Evolutionary conservation across 2,329 filamentous ascomycete species (phyloP).

Genomic region (Sclerotinia sclerotiorum): DNA sequence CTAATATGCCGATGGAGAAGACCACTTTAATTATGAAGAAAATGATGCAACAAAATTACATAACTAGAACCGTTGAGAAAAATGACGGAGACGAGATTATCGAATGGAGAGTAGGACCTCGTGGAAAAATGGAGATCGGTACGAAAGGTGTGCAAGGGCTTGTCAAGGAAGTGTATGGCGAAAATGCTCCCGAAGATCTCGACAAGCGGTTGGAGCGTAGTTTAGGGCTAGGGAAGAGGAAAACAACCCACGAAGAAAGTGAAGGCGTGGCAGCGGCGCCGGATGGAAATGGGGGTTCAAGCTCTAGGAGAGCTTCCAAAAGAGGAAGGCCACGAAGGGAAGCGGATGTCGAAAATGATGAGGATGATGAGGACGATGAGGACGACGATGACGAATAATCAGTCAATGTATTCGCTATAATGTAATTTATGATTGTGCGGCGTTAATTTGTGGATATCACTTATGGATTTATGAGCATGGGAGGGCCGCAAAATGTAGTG

Average conservation of each 20-base stretch:
- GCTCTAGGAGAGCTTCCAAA: neutral
- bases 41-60: constrained; percentile 80
- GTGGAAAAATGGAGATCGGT: constrained; percentile 83
- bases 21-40: constrained; percentile 73
- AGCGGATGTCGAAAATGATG: constrained; percentile 12
- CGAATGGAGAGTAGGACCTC: constrained; percentile 80
- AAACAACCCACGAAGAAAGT: constrained; percentile 24
- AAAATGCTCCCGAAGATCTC: constrained; percentile 51
- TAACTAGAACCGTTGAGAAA: constrained; percentile 71
- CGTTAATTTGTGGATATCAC: neutral
- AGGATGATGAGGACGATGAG: neutral
- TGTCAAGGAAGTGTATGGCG: constrained; percentile 60
- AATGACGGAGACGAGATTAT: constrained; percentile 71
- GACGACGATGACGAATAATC: constrained; percentile 7
- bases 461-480: constrained; percentile 5
- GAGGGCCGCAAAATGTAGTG: neutral
- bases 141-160: constrained; percentile 72
- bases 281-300: constrained; percentile 26
- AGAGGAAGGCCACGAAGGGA: constrained; percentile 7
- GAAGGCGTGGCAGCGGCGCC: constrained; percentile 31
- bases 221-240: constrained; percentile 51
- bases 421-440: neutral
- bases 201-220: constrained; percentile 61
- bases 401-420: neutral
- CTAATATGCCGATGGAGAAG: constrained; percentile 69